Percentiles rank a stretch among this genome's conserved stretches.
Conservation (phyloP, 192 early-diverging fungal genomes). For the Backusella morwellensis region DNA sequence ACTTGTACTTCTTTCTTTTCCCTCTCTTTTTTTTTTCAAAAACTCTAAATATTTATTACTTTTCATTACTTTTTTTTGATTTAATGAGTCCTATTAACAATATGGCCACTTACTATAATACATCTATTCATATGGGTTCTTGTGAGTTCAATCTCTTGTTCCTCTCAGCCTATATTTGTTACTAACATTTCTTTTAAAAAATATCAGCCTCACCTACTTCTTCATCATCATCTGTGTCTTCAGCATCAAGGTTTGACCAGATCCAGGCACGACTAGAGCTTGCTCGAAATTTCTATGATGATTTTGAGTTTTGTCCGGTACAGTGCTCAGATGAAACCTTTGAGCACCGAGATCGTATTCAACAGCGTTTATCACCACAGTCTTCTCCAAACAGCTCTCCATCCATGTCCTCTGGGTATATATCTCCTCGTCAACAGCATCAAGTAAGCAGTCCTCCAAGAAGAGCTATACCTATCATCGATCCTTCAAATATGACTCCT, state of each 20-base stretch:
- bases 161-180: not conserved
- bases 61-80: not conserved
- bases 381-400: constrained; percentile 19
- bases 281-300: constrained; percentile 54
- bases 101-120: constrained; percentile 10
- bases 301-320: constrained; percentile 56
- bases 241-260: constrained; percentile 37
- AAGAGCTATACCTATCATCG: constrained; percentile 50
- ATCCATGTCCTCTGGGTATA: constrained; percentile 8
- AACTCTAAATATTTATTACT: not conserved
- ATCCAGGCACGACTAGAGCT: constrained; percentile 47
- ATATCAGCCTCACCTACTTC: not conserved
- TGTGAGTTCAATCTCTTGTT: not conserved
- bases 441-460: not conserved
- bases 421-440: not conserved
- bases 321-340: constrained; percentile 50
- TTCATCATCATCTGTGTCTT: not conserved
- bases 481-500: constrained; percentile 47
- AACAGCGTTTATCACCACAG: constrained; percentile 22
- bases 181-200: not conserved
- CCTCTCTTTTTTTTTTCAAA: not conserved
- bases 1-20: not conserved
- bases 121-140: constrained; percentile 6
- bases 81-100: constrained; percentile 12
- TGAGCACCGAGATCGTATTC: constrained; percentile 25